These are phyloP conservation scores for Piper betle DNA, from an alignment of 164 flowering plant species.

Conservation along the genomic window DNA sequence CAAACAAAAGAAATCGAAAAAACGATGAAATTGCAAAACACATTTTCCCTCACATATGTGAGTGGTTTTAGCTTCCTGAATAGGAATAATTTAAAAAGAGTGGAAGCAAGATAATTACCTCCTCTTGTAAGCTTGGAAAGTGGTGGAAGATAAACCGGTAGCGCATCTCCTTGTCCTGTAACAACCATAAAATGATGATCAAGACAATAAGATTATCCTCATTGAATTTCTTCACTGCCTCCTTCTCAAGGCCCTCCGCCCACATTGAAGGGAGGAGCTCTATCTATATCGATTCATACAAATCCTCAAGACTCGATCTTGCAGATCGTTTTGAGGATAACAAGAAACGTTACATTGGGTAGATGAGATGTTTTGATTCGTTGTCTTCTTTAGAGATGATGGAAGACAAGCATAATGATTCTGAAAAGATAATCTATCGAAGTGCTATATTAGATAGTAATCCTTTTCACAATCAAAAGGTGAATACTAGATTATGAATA, in stretches of 20 bases:
- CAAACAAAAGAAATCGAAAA: too few species aligned
- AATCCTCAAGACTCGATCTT: slow-evolving; percentile 55
- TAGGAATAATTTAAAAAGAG: slow-evolving; percentile 1
- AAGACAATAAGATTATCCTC: slow-evolving; percentile 31
- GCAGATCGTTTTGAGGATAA: slow-evolving; percentile 29
- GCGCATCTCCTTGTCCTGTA: slow-evolving; percentile 84
- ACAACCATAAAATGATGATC: background rate
- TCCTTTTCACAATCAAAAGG: too few species aligned
- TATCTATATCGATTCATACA: slow-evolving; percentile 53
- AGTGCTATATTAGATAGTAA: too few species aligned
- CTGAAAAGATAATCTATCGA: too few species aligned
- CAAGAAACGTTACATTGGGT: slow-evolving; percentile 5
- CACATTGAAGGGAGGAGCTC: slow-evolving; percentile 85
- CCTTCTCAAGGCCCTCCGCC: slow-evolving; percentile 76
- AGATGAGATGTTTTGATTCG: too few species aligned
- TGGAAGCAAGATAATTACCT: slow-evolving; percentile 30
- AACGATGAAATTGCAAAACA: too few species aligned
- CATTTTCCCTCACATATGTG: too few species aligned
- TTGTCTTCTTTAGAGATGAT: too few species aligned
- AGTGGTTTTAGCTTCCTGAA: too few species aligned
- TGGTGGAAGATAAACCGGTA: slow-evolving; percentile 91
- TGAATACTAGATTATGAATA: too few species aligned
- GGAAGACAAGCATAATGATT: too few species aligned
- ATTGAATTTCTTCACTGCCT: slow-evolving; percentile 58
- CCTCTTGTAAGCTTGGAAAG: slow-evolving; percentile 83